These are phyloP conservation scores for Leucocoprinus leucothites DNA, from an alignment of 768 basidiomycete species.

Conservation along the genomic window DNA sequence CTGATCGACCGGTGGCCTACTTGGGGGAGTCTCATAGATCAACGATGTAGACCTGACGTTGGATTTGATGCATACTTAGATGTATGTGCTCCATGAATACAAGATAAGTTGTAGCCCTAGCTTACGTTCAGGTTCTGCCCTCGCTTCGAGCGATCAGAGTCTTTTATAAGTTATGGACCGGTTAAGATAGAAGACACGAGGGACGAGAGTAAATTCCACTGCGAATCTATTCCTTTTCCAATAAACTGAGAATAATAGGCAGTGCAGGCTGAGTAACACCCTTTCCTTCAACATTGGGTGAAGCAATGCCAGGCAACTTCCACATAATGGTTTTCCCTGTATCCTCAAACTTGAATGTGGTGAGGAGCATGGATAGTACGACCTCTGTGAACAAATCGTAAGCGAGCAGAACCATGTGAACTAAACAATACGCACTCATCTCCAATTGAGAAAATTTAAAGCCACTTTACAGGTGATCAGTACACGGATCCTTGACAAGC, in stretches of 20 bases:
- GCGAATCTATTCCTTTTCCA: neutral
- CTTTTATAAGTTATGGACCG: too few relatives aligned
- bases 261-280: conserved; percentile 6
- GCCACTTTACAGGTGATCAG: conserved; percentile 11
- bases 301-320: conserved; percentile 15
- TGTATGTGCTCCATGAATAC: too few relatives aligned
- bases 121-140: too few relatives aligned
- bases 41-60: too few relatives aligned
- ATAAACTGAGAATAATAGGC: conserved; percentile 14
- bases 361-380: conserved; percentile 8
- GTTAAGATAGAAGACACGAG: too few relatives aligned
- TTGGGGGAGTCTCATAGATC: too few relatives aligned
- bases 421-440: conserved; percentile 18
- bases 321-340: conserved; percentile 16
- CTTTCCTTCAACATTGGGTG: conserved; percentile 4
- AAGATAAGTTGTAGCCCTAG: too few relatives aligned
- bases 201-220: too few relatives aligned
- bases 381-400: conserved; percentile 11
- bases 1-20: neutral
- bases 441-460: conserved; percentile 19
- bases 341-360: conserved; percentile 14
- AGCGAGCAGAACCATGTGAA: neutral
- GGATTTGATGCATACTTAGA: too few relatives aligned
- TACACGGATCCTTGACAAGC: too few relatives aligned
- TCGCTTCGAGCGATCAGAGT: too few relatives aligned